These are phyloP conservation scores for Kwoniella sp. DNA, from an alignment of 768 basidiomycete species.

Conservation along the genomic window DNA sequence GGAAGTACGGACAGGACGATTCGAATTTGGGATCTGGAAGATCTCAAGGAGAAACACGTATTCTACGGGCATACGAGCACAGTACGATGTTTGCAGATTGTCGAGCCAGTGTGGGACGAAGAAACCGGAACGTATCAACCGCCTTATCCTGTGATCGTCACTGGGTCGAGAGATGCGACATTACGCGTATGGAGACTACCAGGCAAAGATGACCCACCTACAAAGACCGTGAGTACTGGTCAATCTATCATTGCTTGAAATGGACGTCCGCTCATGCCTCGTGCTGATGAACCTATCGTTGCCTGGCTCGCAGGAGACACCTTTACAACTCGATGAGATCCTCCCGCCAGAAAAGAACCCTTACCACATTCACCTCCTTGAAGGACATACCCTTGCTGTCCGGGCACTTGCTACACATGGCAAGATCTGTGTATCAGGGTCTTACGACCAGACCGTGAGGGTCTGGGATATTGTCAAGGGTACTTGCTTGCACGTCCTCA, in stretches of 20 bases:
- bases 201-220: conserved; percentile 64
- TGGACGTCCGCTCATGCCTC: too few species aligned
- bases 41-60: conserved; percentile 81
- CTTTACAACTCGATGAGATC: not conserved
- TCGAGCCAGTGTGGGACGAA: conserved; percentile 86
- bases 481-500: conserved; percentile 73
- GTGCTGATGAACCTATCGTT: too few species aligned
- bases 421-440: conserved; percentile 86
- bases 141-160: conserved; percentile 71
- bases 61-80: conserved; percentile 97
- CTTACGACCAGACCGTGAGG: conserved; percentile 91
- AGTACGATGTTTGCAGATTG: conserved; percentile 91
- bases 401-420: conserved; percentile 89
- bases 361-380: conserved; percentile 78
- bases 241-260: not conserved
- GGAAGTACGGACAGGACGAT: conserved; percentile 93
- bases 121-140: conserved; percentile 69
- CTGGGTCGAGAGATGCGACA: conserved; percentile 70
- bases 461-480: conserved; percentile 93
- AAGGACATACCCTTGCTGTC: conserved; percentile 89
- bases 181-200: conserved; percentile 71
- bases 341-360: conserved; percentile 67
- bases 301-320: not conserved
- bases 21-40: conserved; percentile 82
- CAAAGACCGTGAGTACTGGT: conserved; percentile 14